Evolutionary conservation across 495 filamentous ascomycete species (phyloP).

Genomic region (Trichoderma virens): DNA sequence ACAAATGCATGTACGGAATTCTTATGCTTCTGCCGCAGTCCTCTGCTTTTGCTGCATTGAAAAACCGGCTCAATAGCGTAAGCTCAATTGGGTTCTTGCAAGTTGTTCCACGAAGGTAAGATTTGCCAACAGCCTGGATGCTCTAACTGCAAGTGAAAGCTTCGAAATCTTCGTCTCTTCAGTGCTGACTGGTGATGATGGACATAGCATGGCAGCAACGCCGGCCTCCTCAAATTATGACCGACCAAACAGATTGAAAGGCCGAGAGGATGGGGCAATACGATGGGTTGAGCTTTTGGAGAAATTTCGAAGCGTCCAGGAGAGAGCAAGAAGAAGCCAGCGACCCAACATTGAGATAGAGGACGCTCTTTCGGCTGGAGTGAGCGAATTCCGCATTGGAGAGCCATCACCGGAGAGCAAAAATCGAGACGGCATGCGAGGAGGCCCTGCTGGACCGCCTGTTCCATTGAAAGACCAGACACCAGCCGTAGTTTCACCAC

Average conservation of each 20-base stretch:
- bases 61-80: slow-evolving; percentile 94
- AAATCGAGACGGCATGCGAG: slow-evolving; percentile 25
- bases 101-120: slow-evolving; percentile 72
- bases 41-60: slow-evolving; percentile 91
- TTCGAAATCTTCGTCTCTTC: slow-evolving; percentile 9
- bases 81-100: slow-evolving; percentile 95
- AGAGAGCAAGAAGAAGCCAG: slow-evolving; percentile 53
- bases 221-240: slow-evolving; percentile 54
- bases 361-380: slow-evolving; percentile 28
- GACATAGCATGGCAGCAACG: slow-evolving; percentile 36
- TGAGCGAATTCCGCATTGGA: slow-evolving; percentile 34
- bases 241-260: slow-evolving; percentile 73
- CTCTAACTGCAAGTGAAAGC: neutral
- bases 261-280: slow-evolving; percentile 74
- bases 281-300: slow-evolving; percentile 93
- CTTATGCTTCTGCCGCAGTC: slow-evolving; percentile 98
- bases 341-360: slow-evolving; percentile 31
- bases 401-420: slow-evolving; percentile 39
- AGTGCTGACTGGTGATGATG: slow-evolving; percentile 16
- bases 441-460: slow-evolving; percentile 22
- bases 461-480: slow-evolving; percentile 36
- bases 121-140: slow-evolving; percentile 17
- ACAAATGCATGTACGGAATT: slow-evolving; percentile 96
- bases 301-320: slow-evolving; percentile 86
- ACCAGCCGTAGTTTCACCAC: slow-evolving; percentile 27